Base-by-base conservation (phyloP, 345 rosid species). In the Boechera retrofracta region DNA sequence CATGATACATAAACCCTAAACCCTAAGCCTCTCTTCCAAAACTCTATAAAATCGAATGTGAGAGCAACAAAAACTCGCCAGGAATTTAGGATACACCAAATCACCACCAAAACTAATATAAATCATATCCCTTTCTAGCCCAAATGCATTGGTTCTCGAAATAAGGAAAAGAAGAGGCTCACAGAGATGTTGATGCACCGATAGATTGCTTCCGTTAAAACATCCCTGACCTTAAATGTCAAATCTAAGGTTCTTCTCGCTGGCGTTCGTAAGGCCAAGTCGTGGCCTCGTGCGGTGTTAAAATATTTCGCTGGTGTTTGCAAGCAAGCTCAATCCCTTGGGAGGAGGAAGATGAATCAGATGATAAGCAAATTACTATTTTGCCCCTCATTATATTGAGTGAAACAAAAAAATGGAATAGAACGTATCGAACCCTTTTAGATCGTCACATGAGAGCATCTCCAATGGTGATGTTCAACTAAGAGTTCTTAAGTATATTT, bases 1-100 rank as follows among this genome's bases (percentile, higher is more conserved):
- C 68, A 72, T 72, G 68, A 72, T 60, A 12, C 16, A 33, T 26
- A 60, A 44, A 57, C 44, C 42, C 52, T 3, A 52, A 53, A 24
- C 7, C 60, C 52, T 9, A 39, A 39, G 10, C 39, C 10, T 56
- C 21, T 29, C 61, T 56, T 29, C 61, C 18, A 56, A 56, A 29
- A 31, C 61, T 41, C 44, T 10, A 3, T 10, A 41, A 41, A 41
- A 41, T 41, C 13, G 41, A 57, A 57, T 10, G 24, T 4, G 62
- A 57, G 0, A 58, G 64, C 12, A 35, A 59, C 44, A 59, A 36
- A 5, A 15, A 57, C 39, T 15, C 8, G 26, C 28, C 42, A 33
- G 64, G 64, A 35, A 33, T 24, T 58, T 35, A 6, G 44, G 28
- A 8, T 33, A 33, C 63, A 33, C 63, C 63, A 57, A 57, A 53